These are phyloP conservation scores for Backusella tarrabulga DNA, from an alignment of 192 early-diverging fungal genomes.

Conservation along the genomic window DNA sequence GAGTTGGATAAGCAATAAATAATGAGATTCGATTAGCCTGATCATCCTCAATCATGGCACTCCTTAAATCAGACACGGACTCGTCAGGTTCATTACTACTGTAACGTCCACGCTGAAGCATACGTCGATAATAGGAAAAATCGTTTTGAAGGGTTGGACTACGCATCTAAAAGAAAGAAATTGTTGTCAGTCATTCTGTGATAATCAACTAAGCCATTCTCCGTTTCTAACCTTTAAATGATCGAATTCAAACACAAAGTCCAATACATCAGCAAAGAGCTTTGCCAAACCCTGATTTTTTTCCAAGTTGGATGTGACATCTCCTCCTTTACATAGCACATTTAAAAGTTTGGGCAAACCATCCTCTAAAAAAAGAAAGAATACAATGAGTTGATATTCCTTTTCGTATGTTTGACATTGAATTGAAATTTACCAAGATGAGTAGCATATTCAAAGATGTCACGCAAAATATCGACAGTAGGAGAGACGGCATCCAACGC, in stretches of 20 bases:
- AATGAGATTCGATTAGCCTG: conserved; percentile 93
- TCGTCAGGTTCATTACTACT: background rate
- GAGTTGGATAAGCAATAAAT: conserved; percentile 94
- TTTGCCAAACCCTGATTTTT: conserved; percentile 79
- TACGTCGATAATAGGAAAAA: conserved; percentile 95
- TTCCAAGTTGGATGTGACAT: conserved; percentile 65
- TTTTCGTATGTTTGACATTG: background rate
- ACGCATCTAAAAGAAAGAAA: conserved; percentile 27
- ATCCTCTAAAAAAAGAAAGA: conserved; percentile 41
- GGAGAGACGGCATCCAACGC: conserved; percentile 87
- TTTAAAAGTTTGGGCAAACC: conserved; percentile 62
- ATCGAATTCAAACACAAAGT: conserved; percentile 91
- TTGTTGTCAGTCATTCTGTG: background rate
- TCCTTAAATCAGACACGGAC: conserved; percentile 47
- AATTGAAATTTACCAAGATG: conserved; percentile 60
- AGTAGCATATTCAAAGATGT: conserved; percentile 80
- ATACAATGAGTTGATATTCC: background rate
- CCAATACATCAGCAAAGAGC: conserved; percentile 79
- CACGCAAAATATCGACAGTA: conserved; percentile 72
- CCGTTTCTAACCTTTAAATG: conserved; percentile 72
- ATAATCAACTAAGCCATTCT: background rate
- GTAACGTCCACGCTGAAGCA: conserved; percentile 69
- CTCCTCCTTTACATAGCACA: conserved; percentile 61
- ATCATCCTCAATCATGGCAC: conserved; percentile 75
- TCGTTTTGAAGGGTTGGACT: conserved; percentile 83